Conservation (phyloP, 257 asterid species). For the Jaltomata sinuosa region DNA sequence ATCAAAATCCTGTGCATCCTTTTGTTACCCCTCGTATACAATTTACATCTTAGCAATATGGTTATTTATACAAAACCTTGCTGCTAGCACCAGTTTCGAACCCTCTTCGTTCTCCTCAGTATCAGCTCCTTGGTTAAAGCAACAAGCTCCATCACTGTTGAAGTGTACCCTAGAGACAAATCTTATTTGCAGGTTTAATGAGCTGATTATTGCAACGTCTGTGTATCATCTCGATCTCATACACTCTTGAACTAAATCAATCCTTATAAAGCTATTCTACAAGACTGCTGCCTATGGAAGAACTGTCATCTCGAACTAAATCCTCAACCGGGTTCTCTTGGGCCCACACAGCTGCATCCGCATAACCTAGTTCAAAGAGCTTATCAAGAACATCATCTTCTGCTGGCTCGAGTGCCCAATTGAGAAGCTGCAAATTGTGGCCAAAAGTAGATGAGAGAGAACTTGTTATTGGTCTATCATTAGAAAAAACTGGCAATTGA, state of each 20-base stretch:
- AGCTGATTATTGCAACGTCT: not conserved
- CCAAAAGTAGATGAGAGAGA: not conserved
- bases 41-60: not conserved
- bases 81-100: not conserved
- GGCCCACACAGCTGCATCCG: conserved; percentile 86
- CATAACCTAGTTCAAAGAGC: conserved; percentile 72
- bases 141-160: not conserved
- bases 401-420: conserved; percentile 99
- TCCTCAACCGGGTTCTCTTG: conserved; percentile 54
- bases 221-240: not conserved
- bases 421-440: conserved; percentile 48
- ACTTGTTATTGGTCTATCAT: not conserved
- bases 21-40: not conserved
- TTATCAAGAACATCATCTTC: conserved; percentile 68
- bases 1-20: not conserved
- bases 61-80: not conserved
- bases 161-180: not conserved
- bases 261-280: not conserved
- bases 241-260: not conserved
- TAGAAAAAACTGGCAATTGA: not conserved
- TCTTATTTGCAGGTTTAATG: not conserved
- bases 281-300: conserved; percentile 11
- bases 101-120: not conserved
- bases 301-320: conserved; percentile 40
- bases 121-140: not conserved